Evolutionary conservation across 2,329 filamentous ascomycete genomes (phyloP).

Genomic region (Penicillium sp.): DNA sequence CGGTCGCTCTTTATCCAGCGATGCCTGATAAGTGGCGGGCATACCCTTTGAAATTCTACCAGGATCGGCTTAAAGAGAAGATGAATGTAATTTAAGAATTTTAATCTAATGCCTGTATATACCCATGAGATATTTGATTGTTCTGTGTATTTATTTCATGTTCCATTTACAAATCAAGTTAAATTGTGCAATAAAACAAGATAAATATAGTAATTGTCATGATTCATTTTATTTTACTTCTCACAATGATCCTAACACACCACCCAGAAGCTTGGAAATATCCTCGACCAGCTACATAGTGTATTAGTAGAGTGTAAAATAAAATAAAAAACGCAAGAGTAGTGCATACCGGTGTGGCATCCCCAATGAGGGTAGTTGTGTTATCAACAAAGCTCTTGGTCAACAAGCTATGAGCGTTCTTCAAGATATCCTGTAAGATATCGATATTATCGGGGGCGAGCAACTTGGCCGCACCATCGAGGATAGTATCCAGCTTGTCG

Average conservation of each 20-base stretch:
- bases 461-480: constrained; percentile 23
- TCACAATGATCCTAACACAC: constrained; percentile 24
- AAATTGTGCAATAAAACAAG: background rate
- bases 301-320: background rate
- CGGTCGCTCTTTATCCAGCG: constrained; percentile 34
- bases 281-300: constrained; percentile 30
- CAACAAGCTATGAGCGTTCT: constrained; percentile 26
- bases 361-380: constrained; percentile 31
- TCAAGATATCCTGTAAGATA: constrained; percentile 26
- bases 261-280: constrained; percentile 30
- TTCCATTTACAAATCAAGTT: constrained; percentile 4
- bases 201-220: constrained; percentile 1
- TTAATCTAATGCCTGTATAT: constrained; percentile 1
- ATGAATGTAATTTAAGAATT: constrained; percentile 22
- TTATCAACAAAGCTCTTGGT: constrained; percentile 29
- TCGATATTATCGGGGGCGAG: constrained; percentile 23
- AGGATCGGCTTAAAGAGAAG: constrained; percentile 29
- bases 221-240: constrained; percentile 4
- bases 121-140: constrained; percentile 5
- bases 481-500: constrained; percentile 21
- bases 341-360: constrained; percentile 34
- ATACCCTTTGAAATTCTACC: constrained; percentile 33
- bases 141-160: constrained; percentile 3
- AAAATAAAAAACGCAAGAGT: no score
- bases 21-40: constrained; percentile 30